Evolutionary conservation across 129 eudicot species (phyloP).

Genomic region (Arctium lappa): DNA sequence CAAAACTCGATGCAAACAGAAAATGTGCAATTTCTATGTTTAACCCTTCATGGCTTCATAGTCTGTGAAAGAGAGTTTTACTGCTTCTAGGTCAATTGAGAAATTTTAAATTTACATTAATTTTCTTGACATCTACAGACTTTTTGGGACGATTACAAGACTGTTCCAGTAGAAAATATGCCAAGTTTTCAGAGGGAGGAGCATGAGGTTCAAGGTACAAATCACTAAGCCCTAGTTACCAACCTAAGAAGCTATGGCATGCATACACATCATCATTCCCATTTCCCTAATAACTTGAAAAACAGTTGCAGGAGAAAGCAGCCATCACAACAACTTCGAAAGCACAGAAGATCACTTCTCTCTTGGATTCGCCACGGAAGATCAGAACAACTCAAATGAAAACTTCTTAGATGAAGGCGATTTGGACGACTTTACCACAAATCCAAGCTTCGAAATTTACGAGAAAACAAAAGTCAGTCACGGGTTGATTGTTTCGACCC

Average conservation of each 20-base stretch:
- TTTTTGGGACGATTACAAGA: slow-evolving; percentile 58
- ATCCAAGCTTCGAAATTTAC: slow-evolving; percentile 52
- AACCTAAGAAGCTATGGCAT: not conserved
- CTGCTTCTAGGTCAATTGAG: not conserved
- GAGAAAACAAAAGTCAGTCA: slow-evolving; percentile 58
- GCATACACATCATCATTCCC: not conserved
- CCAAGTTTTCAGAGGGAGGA: slow-evolving; percentile 43
- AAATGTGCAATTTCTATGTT: not conserved
- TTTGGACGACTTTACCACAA: slow-evolving; percentile 49
- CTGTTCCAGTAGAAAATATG: slow-evolving; percentile 60
- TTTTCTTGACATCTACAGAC: slow-evolving; percentile 38
- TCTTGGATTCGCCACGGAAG: slow-evolving; percentile 27
- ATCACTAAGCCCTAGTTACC: not conserved
- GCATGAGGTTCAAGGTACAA: slow-evolving; percentile 50
- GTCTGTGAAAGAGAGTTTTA: not conserved
- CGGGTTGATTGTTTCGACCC: slow-evolving; percentile 64
- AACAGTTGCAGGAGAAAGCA: slow-evolving; percentile 55
- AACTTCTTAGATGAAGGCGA: slow-evolving; percentile 58
- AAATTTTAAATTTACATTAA: not conserved
- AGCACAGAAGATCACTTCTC: slow-evolving; percentile 42
- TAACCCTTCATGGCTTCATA: not conserved
- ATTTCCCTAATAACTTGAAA: slow-evolving; percentile 11
- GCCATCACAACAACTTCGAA: slow-evolving; percentile 41
- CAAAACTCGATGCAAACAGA: no score
- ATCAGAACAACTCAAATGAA: slow-evolving; percentile 32